A percentile compares a stretch with the other conserved stretches of the same genome.
phyloP scores from a whole-genome alignment of 352 stramenopile species.

The Phytophthora colocasiae region DNA sequence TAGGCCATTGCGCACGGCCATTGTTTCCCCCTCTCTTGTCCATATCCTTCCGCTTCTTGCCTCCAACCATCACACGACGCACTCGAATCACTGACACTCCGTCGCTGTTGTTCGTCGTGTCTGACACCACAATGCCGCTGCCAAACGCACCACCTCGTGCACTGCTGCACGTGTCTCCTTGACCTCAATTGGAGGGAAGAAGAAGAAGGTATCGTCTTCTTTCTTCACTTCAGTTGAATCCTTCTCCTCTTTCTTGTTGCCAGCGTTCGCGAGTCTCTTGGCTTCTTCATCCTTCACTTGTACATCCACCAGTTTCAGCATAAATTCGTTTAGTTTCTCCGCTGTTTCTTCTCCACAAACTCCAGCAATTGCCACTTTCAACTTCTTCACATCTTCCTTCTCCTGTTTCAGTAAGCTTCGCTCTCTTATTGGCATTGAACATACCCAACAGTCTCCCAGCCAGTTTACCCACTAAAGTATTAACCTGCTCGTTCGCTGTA shows the following conservation, averaged over 20 bases:
- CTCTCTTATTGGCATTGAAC: slow-evolving; percentile 73
- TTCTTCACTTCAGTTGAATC: slow-evolving; percentile 10
- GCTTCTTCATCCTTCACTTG: slow-evolving; percentile 37
- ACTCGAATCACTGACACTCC: no score
- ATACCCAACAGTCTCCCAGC: slow-evolving; percentile 60
- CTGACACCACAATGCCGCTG: no score
- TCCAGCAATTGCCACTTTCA: slow-evolving; percentile 46
- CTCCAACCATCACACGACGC: no score
- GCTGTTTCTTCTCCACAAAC: slow-evolving; percentile 61
- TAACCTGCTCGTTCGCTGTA: slow-evolving; percentile 40
- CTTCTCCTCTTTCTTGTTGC: slow-evolving; percentile 26
- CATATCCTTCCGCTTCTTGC: no score
- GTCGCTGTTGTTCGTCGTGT: no score
- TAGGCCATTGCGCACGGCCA: no score
- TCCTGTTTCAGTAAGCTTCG: slow-evolving; percentile 38
- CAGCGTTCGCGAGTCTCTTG: slow-evolving; percentile 29
- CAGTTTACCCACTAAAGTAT: slow-evolving; percentile 67
- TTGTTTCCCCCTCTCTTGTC: no score
- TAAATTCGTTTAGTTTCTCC: slow-evolving; percentile 46
- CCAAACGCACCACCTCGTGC: no score
- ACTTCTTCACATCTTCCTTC: slow-evolving; percentile 49
- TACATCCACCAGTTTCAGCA: slow-evolving; percentile 49
- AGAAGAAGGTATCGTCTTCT: slow-evolving; percentile 51
- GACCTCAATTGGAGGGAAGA: slow-evolving; percentile 74
- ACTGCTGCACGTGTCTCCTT: no score